Base-by-base conservation (phyloP, 345 rosid species). In the Hirschfeldia incana region DNA sequence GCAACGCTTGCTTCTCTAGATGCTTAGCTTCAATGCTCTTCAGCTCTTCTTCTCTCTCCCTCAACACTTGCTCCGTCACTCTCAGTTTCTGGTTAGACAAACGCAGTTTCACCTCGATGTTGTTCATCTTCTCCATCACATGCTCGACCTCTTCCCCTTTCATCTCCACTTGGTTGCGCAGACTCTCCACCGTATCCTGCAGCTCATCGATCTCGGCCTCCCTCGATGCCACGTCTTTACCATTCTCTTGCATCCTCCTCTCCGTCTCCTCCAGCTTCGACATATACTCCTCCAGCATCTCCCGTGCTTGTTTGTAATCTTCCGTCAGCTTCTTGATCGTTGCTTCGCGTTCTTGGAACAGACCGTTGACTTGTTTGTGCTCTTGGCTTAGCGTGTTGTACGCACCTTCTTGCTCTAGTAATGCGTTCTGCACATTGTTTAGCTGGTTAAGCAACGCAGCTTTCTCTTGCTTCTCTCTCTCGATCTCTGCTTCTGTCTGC, bases 71-170 rank as follows among this genome's bases (percentile, higher is more conserved):
- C 15, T 95, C 97, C 0, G 97, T 90, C 77, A 93, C 84, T 42
- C 99, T 90, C 44, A 90, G 93, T 82, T 95, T 93, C 89, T 95
- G 98, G 87, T 89, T 95, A 8, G 98, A 93, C 71, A 95, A 75
- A 32, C 97, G 90, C 65, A 93, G 97, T 82, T 87, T 88, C 6
- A 95, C 92, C 85, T 93, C 98, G 6, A 91, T 85, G n/a, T 72
- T 76, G 33, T 83, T 84, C 62, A 83, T 87, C 5, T 90, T 89
- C 33, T 91, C 94, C 6, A 84, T 70, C 75, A 83, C 28, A 30
- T 87, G 69, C 82, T 67, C 79, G 0, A 89, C 75, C 73, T 95
- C 99, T n/a, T 95, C 98, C 81, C 80, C 94, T 86, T 89, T 93
- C 57, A 86, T 69, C 58, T 93, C 98, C 28, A 91, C 78, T 30